These are phyloP conservation scores for Apocynum venetum DNA, from an alignment of 257 asterid species.

Conservation along the genomic window DNA sequence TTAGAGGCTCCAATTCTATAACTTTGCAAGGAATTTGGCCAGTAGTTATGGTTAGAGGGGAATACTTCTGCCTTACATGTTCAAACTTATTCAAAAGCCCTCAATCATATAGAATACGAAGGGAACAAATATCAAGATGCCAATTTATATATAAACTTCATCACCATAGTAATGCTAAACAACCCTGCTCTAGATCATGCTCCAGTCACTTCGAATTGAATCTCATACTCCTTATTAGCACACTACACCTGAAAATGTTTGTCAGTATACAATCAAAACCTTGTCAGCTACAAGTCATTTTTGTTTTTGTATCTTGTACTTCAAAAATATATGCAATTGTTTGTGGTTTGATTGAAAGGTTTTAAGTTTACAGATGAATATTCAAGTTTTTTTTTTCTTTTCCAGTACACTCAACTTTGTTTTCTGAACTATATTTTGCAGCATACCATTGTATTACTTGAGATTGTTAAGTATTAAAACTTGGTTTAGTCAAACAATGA, in stretches of 20 bases:
- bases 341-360: neutral
- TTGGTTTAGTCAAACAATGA: slow-evolving; percentile 16
- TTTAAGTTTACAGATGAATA: neutral
- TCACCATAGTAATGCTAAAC: neutral
- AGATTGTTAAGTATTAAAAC: slow-evolving; percentile 14
- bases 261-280: neutral
- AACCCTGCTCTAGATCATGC: neutral
- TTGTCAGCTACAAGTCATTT: neutral
- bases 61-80: neutral
- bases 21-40: neutral
- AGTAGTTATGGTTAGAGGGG: neutral
- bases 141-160: neutral
- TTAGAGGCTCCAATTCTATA: neutral
- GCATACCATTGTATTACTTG: slow-evolving; percentile 1
- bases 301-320: neutral
- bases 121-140: neutral
- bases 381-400: neutral
- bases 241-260: neutral
- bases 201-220: neutral
- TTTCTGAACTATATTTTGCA: slow-evolving; percentile 2
- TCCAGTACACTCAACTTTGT: neutral
- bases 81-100: neutral
- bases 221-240: neutral
- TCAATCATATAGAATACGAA: neutral
- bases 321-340: neutral